phyloP scores from a whole-genome alignment of 176 grass and related monocot genomes.

The Melocanna baccifera region DNA sequence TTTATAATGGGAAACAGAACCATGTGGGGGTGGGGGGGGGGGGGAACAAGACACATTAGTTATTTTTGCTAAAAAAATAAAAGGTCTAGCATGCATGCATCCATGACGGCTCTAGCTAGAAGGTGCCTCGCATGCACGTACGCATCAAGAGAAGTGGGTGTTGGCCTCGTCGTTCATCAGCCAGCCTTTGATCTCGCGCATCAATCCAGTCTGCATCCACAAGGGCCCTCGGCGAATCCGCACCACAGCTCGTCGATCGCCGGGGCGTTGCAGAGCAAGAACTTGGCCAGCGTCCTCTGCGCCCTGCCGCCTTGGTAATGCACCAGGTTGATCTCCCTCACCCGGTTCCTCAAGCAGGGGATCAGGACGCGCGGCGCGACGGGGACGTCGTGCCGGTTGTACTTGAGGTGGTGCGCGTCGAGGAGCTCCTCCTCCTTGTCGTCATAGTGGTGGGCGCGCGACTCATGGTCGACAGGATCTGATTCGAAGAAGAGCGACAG shows the following conservation, averaged over 20 bases:
- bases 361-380: background rate
- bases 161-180: background rate
- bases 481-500: background rate
- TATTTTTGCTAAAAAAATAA: too few relatives aligned
- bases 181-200: constrained; percentile 18
- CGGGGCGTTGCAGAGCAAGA: constrained; percentile 8
- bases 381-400: background rate
- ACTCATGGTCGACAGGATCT: background rate
- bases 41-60: too few relatives aligned
- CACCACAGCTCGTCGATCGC: background rate
- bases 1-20: too few relatives aligned
- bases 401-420: background rate
- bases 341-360: background rate
- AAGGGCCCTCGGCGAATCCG: background rate
- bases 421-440: background rate
- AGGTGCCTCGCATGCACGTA: too few relatives aligned
- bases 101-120: background rate
- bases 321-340: constrained; percentile 15
- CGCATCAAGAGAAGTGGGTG: background rate
- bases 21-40: too few relatives aligned
- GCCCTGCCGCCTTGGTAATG: background rate
- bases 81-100: too few relatives aligned
- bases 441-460: background rate
- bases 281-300: constrained; percentile 18
- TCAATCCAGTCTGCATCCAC: background rate